A percentile compares a stretch with the other conserved stretches of the same genome.
Conservation (phyloP, 108 stramenopile genomes). For the Stephanodiscus minutulus region DNA sequence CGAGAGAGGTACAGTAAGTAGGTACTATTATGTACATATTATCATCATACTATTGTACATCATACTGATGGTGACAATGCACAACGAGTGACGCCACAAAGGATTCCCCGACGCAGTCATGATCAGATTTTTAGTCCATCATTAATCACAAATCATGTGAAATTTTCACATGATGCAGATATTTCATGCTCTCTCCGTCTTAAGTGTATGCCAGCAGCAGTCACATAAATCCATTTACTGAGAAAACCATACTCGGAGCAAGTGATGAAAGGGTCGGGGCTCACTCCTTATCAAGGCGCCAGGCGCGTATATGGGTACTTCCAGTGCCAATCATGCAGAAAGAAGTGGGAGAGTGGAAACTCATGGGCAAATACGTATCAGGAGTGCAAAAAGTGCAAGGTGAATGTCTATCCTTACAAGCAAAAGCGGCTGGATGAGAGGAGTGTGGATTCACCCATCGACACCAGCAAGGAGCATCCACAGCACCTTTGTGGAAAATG, state of each 20-base stretch:
- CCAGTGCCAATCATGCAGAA: not conserved
- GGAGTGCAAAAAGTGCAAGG: not conserved
- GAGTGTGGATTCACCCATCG: not conserved
- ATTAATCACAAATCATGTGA: too few species aligned
- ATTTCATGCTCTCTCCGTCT: too few species aligned
- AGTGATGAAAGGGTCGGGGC: not conserved
- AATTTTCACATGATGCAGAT: too few species aligned
- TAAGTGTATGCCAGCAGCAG: not conserved
- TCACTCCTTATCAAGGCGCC: constrained; percentile 3
- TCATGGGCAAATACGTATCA: constrained; percentile 1
- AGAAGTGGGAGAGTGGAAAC: constrained; percentile 6
- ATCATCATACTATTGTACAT: too few species aligned
- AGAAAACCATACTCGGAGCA: not conserved
- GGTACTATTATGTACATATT: too few species aligned
- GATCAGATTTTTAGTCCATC: too few species aligned
- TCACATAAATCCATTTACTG: not conserved
- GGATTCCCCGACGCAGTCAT: too few species aligned
- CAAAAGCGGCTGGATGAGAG: constrained; percentile 1
- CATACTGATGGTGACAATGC: too few species aligned
- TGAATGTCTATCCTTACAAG: constrained; percentile 4
- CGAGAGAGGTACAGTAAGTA: too few species aligned
- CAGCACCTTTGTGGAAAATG: constrained; percentile 10
- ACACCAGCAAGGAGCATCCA: not conserved
- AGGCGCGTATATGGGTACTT: constrained; percentile 2
- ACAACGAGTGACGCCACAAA: too few species aligned